These are phyloP conservation scores for Phanerochaete sordida DNA, from an alignment of 768 basidiomycete genomes.

Conservation along the genomic window DNA sequence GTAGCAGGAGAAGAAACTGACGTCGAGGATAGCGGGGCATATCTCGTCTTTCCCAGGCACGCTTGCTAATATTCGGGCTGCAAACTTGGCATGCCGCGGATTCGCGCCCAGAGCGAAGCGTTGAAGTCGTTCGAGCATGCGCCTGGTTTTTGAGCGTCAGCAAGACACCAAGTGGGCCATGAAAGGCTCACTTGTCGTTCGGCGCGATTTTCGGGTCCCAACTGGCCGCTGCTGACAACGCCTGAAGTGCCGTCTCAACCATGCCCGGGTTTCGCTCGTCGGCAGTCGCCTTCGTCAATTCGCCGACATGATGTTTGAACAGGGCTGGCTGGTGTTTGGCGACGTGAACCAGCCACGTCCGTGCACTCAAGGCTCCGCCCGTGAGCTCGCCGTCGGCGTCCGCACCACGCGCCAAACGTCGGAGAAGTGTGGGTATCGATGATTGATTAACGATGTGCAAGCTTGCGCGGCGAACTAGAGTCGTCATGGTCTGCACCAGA, in stretches of 20 bases:
- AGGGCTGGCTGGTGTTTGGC: constrained; percentile 76
- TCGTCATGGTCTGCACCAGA: constrained; percentile 63
- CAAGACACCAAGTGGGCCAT: neutral
- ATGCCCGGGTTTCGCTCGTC: constrained; percentile 53
- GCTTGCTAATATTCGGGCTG: constrained; percentile 68
- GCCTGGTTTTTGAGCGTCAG: constrained; percentile 36
- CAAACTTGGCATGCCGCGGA: constrained; percentile 77
- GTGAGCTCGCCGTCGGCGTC: constrained; percentile 18
- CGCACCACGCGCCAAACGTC: constrained; percentile 51
- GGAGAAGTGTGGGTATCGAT: constrained; percentile 76
- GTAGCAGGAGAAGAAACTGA: constrained; percentile 28
- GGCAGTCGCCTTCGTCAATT: constrained; percentile 69
- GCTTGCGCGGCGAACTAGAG: constrained; percentile 65
- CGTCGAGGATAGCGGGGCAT: constrained; percentile 61
- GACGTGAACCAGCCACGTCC: constrained; percentile 50
- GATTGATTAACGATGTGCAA: constrained; percentile 82
- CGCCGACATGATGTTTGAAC: constrained; percentile 69
- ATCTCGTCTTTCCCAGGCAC: constrained; percentile 48
- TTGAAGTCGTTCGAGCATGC: constrained; percentile 60
- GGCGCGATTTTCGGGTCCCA: constrained; percentile 56
- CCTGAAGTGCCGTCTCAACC: constrained; percentile 71
- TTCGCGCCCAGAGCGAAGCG: constrained; percentile 59
- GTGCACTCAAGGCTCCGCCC: constrained; percentile 44
- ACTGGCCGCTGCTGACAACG: constrained; percentile 62
- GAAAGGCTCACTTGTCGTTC: constrained; percentile 59